phyloP scores from a whole-genome alignment of 345 rosid genomes.

The Jatropha curcas region DNA sequence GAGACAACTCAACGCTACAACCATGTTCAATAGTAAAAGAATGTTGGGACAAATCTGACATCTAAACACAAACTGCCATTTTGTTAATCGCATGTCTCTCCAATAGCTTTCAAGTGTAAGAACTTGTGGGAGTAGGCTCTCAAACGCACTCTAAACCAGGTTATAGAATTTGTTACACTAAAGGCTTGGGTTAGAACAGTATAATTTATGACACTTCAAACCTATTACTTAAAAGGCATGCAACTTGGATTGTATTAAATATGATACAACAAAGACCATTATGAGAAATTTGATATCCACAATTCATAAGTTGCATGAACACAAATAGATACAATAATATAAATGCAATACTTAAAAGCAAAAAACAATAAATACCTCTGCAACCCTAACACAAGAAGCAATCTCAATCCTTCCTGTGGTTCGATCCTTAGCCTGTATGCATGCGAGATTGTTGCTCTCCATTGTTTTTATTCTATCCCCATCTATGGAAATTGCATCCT shows the following conservation, averaged over 20 bases:
- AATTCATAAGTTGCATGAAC: not conserved
- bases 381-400: slow-evolving; percentile 86
- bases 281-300: no score
- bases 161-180: not conserved
- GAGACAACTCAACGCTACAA: not conserved
- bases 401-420: slow-evolving; percentile 74
- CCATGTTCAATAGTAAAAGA: not conserved
- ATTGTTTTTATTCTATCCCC: slow-evolving; percentile 73
- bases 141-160: slow-evolving; percentile 3
- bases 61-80: not conserved
- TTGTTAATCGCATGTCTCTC: not conserved
- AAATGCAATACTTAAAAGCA: slow-evolving; percentile 20
- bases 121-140: not conserved
- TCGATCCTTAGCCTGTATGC: slow-evolving; percentile 88
- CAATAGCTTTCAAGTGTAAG: slow-evolving; percentile 2
- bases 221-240: not conserved
- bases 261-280: not conserved
- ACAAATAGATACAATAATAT: not conserved
- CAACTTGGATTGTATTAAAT: not conserved
- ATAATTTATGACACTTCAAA: not conserved
- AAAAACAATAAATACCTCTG: slow-evolving; percentile 62
- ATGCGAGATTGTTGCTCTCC: slow-evolving; percentile 65
- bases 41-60: not conserved
- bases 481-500: slow-evolving; percentile 52
- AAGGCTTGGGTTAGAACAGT: not conserved